These are phyloP conservation scores for Heterobasidion irregulare DNA, from an alignment of 1,284 basidiomycete species.

Conservation along the genomic window DNA sequence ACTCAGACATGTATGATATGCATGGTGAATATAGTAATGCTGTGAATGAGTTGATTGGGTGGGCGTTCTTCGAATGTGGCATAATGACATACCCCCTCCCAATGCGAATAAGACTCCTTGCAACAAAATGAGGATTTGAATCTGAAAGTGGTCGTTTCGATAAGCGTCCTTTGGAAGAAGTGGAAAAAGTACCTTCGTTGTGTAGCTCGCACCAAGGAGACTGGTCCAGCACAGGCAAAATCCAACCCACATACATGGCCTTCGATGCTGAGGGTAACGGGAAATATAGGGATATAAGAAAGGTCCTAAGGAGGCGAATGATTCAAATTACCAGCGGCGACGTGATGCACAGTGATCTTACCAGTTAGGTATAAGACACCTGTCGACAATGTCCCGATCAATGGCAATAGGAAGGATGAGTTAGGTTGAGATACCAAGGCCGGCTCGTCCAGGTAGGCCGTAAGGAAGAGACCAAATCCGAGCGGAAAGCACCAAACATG, in stretches of 20 bases:
- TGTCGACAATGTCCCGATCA: constrained; percentile 23
- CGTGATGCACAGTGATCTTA: constrained; percentile 8
- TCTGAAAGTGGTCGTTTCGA: constrained; percentile 12
- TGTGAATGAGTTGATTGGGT: background rate
- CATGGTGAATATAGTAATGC: constrained; percentile 16
- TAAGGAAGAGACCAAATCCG: constrained; percentile 25
- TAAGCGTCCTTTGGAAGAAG: background rate
- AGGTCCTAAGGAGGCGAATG: constrained; percentile 10
- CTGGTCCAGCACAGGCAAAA: constrained; percentile 20
- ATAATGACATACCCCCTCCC: constrained; percentile 17
- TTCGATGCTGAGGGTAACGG: constrained; percentile 21
- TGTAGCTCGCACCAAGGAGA: constrained; percentile 27
- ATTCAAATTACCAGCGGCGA: background rate
- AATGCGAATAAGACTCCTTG: constrained; percentile 22
- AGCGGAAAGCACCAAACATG: constrained; percentile 29
- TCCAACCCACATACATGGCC: constrained; percentile 23
- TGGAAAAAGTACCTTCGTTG: constrained; percentile 17
- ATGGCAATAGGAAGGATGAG: constrained; percentile 22
- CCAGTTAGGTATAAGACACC: constrained; percentile 27
- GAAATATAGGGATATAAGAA: constrained; percentile 21
- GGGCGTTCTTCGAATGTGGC: background rate
- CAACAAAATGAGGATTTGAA: constrained; percentile 18
- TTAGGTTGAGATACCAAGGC: constrained; percentile 16
- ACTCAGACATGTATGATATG: constrained; percentile 22
- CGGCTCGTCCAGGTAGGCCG: constrained; percentile 24